These are phyloP conservation scores for Cystofilobasidium macerans DNA, from an alignment of 768 basidiomycete species.

Conservation along the genomic window DNA sequence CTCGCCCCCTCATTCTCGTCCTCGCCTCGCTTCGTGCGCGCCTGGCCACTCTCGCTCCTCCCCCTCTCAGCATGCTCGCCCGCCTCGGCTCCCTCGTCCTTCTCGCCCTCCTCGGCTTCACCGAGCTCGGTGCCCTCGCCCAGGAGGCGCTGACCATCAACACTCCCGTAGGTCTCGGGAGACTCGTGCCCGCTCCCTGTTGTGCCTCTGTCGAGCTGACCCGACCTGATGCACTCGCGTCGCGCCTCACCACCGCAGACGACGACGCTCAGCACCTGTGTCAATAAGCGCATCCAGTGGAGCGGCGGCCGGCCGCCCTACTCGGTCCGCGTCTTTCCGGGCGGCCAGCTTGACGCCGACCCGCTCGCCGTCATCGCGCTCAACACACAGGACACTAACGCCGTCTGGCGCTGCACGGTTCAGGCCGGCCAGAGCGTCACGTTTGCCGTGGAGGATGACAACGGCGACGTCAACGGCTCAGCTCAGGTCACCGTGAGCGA, in stretches of 20 bases:
- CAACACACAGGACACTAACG: not conserved
- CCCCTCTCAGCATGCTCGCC: not conserved
- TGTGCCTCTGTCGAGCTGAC: not conserved
- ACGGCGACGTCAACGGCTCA: not conserved
- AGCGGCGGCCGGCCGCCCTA: not conserved
- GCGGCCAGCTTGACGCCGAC: not conserved
- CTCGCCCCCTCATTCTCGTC: not conserved
- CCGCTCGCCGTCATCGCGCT: not conserved
- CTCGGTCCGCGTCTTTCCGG: not conserved
- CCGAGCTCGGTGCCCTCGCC: not conserved
- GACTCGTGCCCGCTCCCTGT: not conserved
- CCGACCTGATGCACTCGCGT: too few relatives aligned
- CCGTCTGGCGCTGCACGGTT: not conserved
- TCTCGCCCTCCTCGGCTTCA: not conserved
- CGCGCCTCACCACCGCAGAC: too few relatives aligned
- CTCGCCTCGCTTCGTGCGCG: not conserved
- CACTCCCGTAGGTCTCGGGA: not conserved
- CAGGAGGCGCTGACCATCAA: not conserved
- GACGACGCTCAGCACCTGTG: not conserved
- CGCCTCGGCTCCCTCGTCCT: not conserved
- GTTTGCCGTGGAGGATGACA: not conserved
- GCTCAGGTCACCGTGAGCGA: not conserved
- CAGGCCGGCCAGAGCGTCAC: not conserved
- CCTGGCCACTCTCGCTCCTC: not conserved
- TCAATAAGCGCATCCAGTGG: not conserved